These are phyloP conservation scores for Copromyces sp. DNA, from an alignment of 495 filamentous ascomycete genomes.

Conservation along the genomic window DNA sequence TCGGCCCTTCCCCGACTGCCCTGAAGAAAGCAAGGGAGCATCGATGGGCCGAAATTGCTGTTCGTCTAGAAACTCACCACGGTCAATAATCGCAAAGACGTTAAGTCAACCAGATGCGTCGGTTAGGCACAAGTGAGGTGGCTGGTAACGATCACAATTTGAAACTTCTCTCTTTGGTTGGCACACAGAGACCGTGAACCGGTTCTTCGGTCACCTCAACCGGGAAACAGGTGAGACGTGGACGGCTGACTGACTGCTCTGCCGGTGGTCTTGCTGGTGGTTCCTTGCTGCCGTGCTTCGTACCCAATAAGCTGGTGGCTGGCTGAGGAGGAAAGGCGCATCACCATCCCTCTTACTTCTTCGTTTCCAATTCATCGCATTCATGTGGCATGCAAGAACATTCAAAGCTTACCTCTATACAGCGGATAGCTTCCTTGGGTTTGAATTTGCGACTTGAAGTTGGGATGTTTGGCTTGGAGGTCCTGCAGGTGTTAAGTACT, in stretches of 20 bases:
- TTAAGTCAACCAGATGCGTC: not conserved
- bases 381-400: not conserved
- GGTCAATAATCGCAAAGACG: not conserved
- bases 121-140: not conserved
- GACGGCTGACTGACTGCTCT: not conserved
- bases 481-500: not conserved
- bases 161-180: not conserved
- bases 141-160: not conserved
- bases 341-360: not conserved
- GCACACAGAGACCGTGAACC: not conserved
- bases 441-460: not conserved
- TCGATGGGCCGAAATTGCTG: not conserved
- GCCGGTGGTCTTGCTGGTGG: not conserved
- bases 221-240: not conserved
- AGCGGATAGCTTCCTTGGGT: not conserved
- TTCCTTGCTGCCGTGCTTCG: not conserved
- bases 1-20: not conserved
- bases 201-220: not conserved
- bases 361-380: not conserved
- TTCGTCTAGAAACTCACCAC: not conserved
- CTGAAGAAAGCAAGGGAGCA: not conserved
- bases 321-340: not conserved
- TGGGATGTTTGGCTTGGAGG: not conserved
- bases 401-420: no score
- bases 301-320: not conserved